Base-by-base conservation (phyloP, 345 rosid species). In the Ceriops tagal region DNA sequence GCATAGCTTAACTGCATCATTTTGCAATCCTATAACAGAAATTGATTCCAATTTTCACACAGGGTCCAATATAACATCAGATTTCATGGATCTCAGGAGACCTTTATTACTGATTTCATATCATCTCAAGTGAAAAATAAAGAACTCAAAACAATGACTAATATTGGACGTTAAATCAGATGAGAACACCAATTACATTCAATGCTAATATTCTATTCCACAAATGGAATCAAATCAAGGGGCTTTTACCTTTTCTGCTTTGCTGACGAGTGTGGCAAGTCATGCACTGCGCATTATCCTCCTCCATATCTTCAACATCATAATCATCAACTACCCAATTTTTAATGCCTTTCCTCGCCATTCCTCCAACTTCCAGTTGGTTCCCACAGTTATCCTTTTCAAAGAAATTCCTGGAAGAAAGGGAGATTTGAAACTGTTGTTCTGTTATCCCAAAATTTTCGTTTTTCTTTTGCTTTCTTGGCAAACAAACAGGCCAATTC, bases 241-340 rank as follows among this genome's bases (percentile, higher is more conserved):
- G 46, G 39, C 28, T 32, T 62, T 71, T 67, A 81, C 87, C 83
- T 79, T 67, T 79, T 75, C 73, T 62, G 34, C 56, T 71, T 39
- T 71, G 62, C 26, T 73, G 78, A 4, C 62, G 64, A 62, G 66
- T 81, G 69, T 68, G 70, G 34, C 73, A 30, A 64, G 75, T 80
- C 76, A 59, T 63, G 60, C 84, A 31, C 68, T 77, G 84, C 53
- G 67, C 63, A 68, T 58, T 79, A 66, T 73, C 75, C 24, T 74
- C 62, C 11, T n/a, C n/a, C n/a, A 76, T 64, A 19, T 31, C 73
- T 63, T 58, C 73, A 34, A 68, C 67, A 6, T 78, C 85, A 71
- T 64, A 73, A 22, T 67, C 79, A 70, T 51, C 80, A 52, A 65
- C 77, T 60, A 74, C 73, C 27, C 69, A 77, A 31, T 66, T 75